A percentile compares a stretch with the other conserved stretches of the same genome.
Evolutionary conservation across 2,329 filamentous ascomycete species (phyloP).

Genomic region (Exophiala calicioides): DNA sequence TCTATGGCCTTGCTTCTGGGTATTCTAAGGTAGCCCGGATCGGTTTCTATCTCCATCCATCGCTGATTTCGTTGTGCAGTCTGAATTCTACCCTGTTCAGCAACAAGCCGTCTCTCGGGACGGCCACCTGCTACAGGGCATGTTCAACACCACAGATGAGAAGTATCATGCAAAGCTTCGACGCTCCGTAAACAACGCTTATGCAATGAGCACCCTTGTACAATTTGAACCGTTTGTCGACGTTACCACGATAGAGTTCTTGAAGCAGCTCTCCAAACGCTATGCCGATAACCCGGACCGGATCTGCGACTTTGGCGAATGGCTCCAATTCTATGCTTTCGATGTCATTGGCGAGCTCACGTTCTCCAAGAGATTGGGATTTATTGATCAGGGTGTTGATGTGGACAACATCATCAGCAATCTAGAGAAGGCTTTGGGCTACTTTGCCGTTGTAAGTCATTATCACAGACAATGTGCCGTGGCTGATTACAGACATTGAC

Average conservation of each 20-base stretch:
- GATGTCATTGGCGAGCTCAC: constrained; percentile 37
- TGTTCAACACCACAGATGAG: constrained; percentile 75
- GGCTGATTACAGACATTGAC: not conserved
- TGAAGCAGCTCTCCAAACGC: constrained; percentile 58
- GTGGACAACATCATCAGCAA: constrained; percentile 38
- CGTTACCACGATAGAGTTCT: constrained; percentile 69
- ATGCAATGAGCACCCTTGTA: constrained; percentile 37
- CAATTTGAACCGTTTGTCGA: constrained; percentile 70
- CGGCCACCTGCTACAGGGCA: constrained; percentile 45
- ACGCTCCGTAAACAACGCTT: constrained; percentile 71
- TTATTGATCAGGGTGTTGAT: constrained; percentile 34
- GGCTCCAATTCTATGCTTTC: constrained; percentile 41
- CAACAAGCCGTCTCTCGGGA: constrained; percentile 33
- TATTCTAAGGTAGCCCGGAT: too few relatives aligned
- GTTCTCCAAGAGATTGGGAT: constrained; percentile 38
- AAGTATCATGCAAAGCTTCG: constrained; percentile 72
- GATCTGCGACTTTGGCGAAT: constrained; percentile 37
- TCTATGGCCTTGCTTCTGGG: constrained; percentile 28
- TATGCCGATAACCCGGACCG: constrained; percentile 41
- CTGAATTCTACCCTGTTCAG: constrained; percentile 35
- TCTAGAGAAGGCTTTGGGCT: constrained; percentile 31
- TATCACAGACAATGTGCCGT: not conserved
- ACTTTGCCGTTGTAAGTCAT: constrained; percentile 12
- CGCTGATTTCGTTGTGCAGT: constrained; percentile 19
- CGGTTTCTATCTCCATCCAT: too few relatives aligned